Percentiles rank a stretch among this genome's conserved stretches.
Conservation (phyloP, 495 filamentous ascomycete genomes). For the Daldinia vernicosa region DNA sequence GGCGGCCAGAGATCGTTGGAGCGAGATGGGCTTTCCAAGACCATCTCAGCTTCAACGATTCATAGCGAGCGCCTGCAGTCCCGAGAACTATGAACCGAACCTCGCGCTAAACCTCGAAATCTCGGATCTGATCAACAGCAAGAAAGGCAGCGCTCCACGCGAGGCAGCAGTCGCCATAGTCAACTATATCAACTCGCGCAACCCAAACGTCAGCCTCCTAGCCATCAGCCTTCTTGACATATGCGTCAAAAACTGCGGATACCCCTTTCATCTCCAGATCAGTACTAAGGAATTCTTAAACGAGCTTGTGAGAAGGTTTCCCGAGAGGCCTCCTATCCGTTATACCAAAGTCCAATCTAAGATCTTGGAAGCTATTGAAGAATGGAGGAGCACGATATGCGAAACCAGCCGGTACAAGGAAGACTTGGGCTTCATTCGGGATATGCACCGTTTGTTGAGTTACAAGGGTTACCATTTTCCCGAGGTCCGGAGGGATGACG, state of each 20-base stretch:
- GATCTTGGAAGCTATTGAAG: constrained; percentile 96
- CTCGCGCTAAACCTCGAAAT: constrained; percentile 97
- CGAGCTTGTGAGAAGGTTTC: constrained; percentile 95
- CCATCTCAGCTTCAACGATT: constrained; percentile 90
- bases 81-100: constrained; percentile 96
- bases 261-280: constrained; percentile 98
- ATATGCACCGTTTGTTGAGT: constrained; percentile 95
- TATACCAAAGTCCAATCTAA: constrained; percentile 86
- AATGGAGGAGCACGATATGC: constrained; percentile 98
- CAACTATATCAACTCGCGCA: constrained; percentile 93
- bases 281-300: constrained; percentile 98
- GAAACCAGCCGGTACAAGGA: constrained; percentile 97
- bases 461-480: constrained; percentile 98
- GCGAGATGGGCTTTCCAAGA: constrained; percentile 78
- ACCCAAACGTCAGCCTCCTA: constrained; percentile 90
- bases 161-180: constrained; percentile 96
- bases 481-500: constrained; percentile 90
- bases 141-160: constrained; percentile 96
- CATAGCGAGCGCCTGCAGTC: constrained; percentile 94
- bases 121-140: constrained; percentile 93
- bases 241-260: constrained; percentile 99
- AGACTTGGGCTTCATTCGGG: constrained; percentile 92
- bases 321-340: constrained; percentile 88
- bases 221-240: constrained; percentile 95
- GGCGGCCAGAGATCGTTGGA: constrained; percentile 95